Percentiles rank a stretch among this genome's conserved stretches.
Conservation (phyloP, 164 flowering plant genomes). For the Umbilicus rupestris region DNA sequence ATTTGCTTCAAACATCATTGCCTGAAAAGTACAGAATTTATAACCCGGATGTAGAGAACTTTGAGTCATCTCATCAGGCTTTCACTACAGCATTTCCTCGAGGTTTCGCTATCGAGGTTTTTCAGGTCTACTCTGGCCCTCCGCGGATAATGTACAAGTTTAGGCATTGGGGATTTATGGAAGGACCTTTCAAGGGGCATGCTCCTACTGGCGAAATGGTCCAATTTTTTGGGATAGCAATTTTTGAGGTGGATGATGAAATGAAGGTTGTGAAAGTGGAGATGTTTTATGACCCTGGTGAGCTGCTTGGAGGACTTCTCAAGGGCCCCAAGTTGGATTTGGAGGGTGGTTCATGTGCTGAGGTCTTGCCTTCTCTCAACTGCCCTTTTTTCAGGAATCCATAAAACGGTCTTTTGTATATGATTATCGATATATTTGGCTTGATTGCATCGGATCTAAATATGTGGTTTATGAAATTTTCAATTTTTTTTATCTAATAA, state of each 20-base stretch:
- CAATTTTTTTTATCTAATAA: too few species aligned
- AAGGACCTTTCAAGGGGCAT: slow-evolving; percentile 76
- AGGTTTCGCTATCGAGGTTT: slow-evolving; percentile 90
- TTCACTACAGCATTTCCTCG: slow-evolving; percentile 63
- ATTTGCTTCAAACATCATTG: slow-evolving; percentile 53
- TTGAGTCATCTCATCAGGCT: slow-evolving; percentile 68
- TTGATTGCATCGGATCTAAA: too few species aligned
- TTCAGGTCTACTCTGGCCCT: slow-evolving; percentile 62
- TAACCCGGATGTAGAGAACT: slow-evolving; percentile 70
- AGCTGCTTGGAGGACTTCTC: slow-evolving; percentile 47
- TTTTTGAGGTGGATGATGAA: slow-evolving; percentile 38
- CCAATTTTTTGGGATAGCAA: slow-evolving; percentile 53
- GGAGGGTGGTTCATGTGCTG: neutral
- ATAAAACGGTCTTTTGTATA: neutral
- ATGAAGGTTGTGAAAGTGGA: slow-evolving; percentile 53
- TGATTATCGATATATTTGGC: too few species aligned
- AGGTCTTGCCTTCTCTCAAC: neutral
- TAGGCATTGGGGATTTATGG: slow-evolving; percentile 93
- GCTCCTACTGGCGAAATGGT: slow-evolving; percentile 74
- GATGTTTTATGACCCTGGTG: slow-evolving; percentile 55
- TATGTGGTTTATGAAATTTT: too few species aligned
- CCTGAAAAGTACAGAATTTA: slow-evolving; percentile 59
- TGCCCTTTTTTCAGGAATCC: neutral
- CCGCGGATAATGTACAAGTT: slow-evolving; percentile 70
- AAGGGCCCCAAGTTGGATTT: slow-evolving; percentile 23